Evolutionary conservation across 768 basidiomycete species (phyloP).

Genomic region (Coprinopsis strossmayeri): DNA sequence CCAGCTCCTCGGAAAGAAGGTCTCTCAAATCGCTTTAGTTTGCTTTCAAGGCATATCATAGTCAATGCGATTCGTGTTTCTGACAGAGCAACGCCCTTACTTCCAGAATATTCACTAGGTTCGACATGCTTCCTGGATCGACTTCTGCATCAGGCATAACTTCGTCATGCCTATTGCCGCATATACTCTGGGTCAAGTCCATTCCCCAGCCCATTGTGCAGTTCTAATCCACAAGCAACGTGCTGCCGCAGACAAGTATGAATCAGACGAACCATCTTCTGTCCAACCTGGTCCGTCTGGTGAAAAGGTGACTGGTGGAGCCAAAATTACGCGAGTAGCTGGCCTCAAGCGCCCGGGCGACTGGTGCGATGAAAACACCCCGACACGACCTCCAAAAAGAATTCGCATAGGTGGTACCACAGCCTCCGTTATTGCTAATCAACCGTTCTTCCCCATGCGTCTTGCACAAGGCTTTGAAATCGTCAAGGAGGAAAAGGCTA

Average conservation of each 20-base stretch:
- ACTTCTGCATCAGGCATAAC: background rate
- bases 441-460: background rate
- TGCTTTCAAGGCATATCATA: background rate
- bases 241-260: background rate
- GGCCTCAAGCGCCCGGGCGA: background rate
- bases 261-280: no score
- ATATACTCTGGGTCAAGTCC: background rate
- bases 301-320: background rate
- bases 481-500: no score
- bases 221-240: no score
- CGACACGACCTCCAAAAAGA: background rate
- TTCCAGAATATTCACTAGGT: background rate
- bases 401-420: constrained; percentile 2
- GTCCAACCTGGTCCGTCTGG: no score
- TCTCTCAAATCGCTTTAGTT: background rate
- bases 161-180: constrained; percentile 1
- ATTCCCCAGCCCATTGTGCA: background rate
- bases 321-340: no score
- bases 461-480: background rate
- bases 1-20: background rate
- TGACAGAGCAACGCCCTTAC: no score
- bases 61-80: background rate
- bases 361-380: background rate
- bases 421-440: background rate
- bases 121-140: background rate